phyloP scores from a whole-genome alignment of 2,329 filamentous ascomycete genomes.

The Dothidotthia symphoricarpi region DNA sequence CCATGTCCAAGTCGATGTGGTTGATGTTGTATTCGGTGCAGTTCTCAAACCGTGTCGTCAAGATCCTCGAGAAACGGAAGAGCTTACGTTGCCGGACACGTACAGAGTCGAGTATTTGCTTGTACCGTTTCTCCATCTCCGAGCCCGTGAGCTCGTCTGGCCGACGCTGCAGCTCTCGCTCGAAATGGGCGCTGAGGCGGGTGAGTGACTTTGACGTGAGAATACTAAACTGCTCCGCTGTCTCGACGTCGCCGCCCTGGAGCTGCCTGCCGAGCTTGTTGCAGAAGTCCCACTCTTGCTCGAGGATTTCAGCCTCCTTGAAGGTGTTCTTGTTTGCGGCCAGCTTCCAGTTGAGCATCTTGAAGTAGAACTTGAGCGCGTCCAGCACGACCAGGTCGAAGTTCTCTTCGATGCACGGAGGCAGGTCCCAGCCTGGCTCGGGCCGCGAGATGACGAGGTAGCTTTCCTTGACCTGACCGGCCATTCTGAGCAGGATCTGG shows the following conservation, averaged over 20 bases:
- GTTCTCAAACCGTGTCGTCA: conserved; percentile 94
- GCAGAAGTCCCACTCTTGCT: conserved; percentile 97
- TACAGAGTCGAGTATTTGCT: conserved; percentile 90
- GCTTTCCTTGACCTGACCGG: conserved; percentile 87
- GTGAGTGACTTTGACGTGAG: conserved; percentile 90
- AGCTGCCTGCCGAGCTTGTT: conserved; percentile 89
- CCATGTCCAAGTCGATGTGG: conserved; percentile 64
- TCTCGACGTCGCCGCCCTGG: conserved; percentile 92
- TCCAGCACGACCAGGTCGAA: conserved; percentile 92
- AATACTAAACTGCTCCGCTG: conserved; percentile 93
- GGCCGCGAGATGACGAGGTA: conserved; percentile 81
- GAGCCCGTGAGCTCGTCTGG: conserved; percentile 73
- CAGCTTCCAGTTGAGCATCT: conserved; percentile 96
- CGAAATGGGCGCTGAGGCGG: conserved; percentile 85
- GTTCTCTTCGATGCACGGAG: conserved; percentile 93
- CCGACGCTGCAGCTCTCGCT: conserved; percentile 81
- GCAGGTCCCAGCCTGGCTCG: conserved; percentile 90
- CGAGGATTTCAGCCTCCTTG: conserved; percentile 95
- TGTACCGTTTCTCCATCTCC: conserved; percentile 97
- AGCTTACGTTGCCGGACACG: conserved; percentile 94
- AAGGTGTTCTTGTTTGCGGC: conserved; percentile 98
- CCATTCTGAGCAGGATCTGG: conserved; percentile 85
- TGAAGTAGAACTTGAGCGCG: conserved; percentile 96
- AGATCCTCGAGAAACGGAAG: conserved; percentile 86
- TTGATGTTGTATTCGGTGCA: conserved; percentile 91